Conservation (phyloP, 2,329 filamentous ascomycete genomes). For the Fusarium caatingaense region DNA sequence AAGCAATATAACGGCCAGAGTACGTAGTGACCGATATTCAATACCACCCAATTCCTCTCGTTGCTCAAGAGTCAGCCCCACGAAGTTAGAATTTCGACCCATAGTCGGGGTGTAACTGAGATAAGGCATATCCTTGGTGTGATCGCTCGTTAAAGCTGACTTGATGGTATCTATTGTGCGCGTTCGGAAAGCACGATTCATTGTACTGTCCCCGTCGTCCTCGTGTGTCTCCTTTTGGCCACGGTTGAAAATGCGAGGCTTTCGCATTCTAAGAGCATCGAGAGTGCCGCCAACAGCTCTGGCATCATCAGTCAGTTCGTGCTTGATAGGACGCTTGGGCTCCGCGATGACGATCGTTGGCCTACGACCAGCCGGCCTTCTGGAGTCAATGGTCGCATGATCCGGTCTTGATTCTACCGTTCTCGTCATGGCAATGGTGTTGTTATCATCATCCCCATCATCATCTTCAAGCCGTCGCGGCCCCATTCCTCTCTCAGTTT, state of each 20-base stretch:
- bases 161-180: conserved; percentile 70
- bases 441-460: conserved; percentile 52
- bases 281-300: conserved; percentile 56
- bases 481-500: conserved; percentile 84
- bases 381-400: conserved; percentile 36
- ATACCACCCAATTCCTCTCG: conserved; percentile 96
- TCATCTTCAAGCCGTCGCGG: conserved; percentile 66
- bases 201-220: conserved; percentile 48
- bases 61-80: conserved; percentile 88
- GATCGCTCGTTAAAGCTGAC: conserved; percentile 65
- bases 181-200: conserved; percentile 49
- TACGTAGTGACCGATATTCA: conserved; percentile 92
- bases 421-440: conserved; percentile 45
- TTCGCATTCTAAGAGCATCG: conserved; percentile 58
- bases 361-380: conserved; percentile 52
- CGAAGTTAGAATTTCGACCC: conserved; percentile 91
- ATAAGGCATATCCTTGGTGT: conserved; percentile 79
- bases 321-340: conserved; percentile 58
- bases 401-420: conserved; percentile 46
- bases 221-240: conserved; percentile 54
- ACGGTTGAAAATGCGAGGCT: conserved; percentile 54
- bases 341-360: conserved; percentile 76
- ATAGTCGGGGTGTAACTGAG: conserved; percentile 94
- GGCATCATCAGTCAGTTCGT: conserved; percentile 56
- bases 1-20: conserved; percentile 80